These are phyloP conservation scores for Xylariaceae sp. DNA, from an alignment of 2,329 filamentous ascomycete genomes.

Conservation along the genomic window DNA sequence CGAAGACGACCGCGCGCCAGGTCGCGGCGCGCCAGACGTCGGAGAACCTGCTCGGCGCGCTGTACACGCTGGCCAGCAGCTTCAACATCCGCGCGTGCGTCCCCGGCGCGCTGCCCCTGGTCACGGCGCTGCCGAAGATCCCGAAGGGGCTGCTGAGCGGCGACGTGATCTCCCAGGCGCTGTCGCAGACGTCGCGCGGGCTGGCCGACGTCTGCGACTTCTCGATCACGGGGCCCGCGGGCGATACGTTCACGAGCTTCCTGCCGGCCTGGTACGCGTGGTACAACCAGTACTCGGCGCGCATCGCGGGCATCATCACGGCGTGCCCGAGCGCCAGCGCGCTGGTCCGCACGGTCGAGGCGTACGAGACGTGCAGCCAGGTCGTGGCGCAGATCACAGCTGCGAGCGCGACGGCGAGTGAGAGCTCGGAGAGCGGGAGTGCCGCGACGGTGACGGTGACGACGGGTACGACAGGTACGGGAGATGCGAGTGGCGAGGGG, in stretches of 20 bases:
- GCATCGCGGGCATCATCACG: slow-evolving; percentile 26
- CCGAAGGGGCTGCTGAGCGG: slow-evolving; percentile 29
- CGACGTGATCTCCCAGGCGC: slow-evolving; percentile 32
- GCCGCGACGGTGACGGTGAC: neutral
- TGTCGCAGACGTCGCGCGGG: slow-evolving; percentile 34
- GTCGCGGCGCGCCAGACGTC: slow-evolving; percentile 20
- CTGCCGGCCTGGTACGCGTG: slow-evolving; percentile 36
- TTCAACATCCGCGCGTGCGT: slow-evolving; percentile 31
- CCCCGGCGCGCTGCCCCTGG: slow-evolving; percentile 31
- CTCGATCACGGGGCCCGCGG: slow-evolving; percentile 32
- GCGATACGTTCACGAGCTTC: slow-evolving; percentile 30
- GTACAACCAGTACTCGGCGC: slow-evolving; percentile 29
- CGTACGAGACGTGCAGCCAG: slow-evolving; percentile 26
- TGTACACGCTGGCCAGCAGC: slow-evolving; percentile 27
- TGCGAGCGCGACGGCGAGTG: neutral
- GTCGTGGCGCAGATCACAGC: slow-evolving; percentile 17
- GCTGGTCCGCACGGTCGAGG: slow-evolving; percentile 31
- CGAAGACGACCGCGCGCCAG: slow-evolving; percentile 12
- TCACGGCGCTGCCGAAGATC: slow-evolving; percentile 32
- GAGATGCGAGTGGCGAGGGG: too few species aligned
- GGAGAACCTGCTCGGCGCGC: slow-evolving; percentile 20
- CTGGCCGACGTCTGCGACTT: slow-evolving; percentile 35
- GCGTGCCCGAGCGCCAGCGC: slow-evolving; percentile 27
- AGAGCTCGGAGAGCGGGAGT: neutral
- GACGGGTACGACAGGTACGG: neutral